Evolutionary conservation across 1,284 basidiomycete species (phyloP).

Genomic region (Tilletiopsis washingtonensis): DNA sequence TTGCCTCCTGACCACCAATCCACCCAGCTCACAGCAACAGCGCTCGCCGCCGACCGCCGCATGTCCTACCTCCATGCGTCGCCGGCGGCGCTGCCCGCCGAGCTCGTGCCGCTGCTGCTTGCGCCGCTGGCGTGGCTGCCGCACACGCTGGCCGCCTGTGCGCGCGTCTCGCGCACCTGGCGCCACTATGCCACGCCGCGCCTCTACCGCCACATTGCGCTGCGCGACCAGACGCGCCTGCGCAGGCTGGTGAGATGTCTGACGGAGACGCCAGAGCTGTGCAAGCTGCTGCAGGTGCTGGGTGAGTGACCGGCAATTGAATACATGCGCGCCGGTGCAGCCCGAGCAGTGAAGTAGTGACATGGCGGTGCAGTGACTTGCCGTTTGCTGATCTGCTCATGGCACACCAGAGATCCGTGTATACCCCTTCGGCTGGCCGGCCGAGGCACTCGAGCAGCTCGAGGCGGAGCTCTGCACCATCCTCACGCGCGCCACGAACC

Average conservation of each 20-base stretch:
- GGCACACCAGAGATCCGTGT: constrained; percentile 25
- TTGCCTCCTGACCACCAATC: not conserved
- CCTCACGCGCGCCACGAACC: constrained; percentile 16
- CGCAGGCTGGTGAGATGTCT: constrained; percentile 30
- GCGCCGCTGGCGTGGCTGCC: constrained; percentile 22
- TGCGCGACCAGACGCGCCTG: constrained; percentile 37
- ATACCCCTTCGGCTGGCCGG: constrained; percentile 37
- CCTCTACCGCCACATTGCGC: constrained; percentile 37
- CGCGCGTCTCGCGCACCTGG: constrained; percentile 20
- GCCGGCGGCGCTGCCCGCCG: constrained; percentile 18
- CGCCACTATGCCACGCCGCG: constrained; percentile 19
- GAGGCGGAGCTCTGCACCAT: constrained; percentile 25
- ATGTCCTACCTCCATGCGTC: not conserved
- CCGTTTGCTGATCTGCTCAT: not conserved
- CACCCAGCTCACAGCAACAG: not conserved
- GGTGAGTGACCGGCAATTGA: constrained; percentile 8
- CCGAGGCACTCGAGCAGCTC: constrained; percentile 33
- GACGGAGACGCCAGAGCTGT: constrained; percentile 15
- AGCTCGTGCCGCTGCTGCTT: constrained; percentile 29
- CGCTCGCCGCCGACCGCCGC: not conserved
- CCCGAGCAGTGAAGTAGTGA: not conserved
- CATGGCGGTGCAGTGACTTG: too few relatives aligned
- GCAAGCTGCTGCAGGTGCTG: constrained; percentile 24
- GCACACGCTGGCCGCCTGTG: constrained; percentile 29
- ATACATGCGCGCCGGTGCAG: not conserved